Conservation (phyloP, 331 rosid species). For the Quercus tomentella region DNA sequence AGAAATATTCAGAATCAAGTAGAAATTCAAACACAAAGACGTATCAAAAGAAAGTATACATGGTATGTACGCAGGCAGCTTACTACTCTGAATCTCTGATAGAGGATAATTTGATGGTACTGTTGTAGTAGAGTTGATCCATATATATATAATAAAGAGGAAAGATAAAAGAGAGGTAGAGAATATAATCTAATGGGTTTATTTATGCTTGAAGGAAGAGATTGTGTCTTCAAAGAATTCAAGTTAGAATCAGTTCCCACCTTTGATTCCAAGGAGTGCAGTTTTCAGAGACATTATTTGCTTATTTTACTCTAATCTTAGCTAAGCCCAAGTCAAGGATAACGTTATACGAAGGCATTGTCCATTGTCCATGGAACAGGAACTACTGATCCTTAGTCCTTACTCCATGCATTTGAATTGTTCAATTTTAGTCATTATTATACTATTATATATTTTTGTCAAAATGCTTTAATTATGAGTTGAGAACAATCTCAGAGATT, state of each 20-base stretch:
- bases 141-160: neutral
- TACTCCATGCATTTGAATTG: too few relatives aligned
- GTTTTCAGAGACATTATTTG: neutral
- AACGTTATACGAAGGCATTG: too few relatives aligned
- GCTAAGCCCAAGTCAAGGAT: conserved; percentile 13
- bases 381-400: too few relatives aligned
- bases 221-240: conserved; percentile 22
- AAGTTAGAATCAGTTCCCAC: conserved; percentile 42
- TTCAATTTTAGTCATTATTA: too few relatives aligned
- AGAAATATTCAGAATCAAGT: neutral
- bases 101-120: neutral
- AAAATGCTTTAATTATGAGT: too few relatives aligned
- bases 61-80: neutral
- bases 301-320: too few relatives aligned
- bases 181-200: conserved; percentile 24
- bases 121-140: neutral
- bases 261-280: conserved; percentile 37
- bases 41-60: neutral
- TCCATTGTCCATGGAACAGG: too few relatives aligned
- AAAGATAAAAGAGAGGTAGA: neutral
- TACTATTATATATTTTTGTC: too few relatives aligned
- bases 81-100: too few relatives aligned
- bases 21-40: neutral
- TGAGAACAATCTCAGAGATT: too few relatives aligned
- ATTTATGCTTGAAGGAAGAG: conserved; percentile 36